Evolutionary conservation across 2,329 filamentous ascomycete species (phyloP).

Genomic region (Trichoderma hamatum): DNA sequence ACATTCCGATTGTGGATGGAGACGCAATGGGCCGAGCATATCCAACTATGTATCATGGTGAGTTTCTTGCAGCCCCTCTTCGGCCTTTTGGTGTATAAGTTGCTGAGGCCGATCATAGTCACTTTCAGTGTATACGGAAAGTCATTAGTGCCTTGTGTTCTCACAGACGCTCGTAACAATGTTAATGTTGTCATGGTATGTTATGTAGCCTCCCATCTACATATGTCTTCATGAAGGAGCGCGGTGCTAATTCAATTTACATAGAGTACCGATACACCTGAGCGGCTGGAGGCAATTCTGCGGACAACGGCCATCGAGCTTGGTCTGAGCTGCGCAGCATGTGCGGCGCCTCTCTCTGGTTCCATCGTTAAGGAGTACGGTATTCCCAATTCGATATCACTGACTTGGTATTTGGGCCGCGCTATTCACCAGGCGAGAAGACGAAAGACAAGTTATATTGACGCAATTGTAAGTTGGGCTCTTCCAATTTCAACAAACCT

Average conservation of each 20-base stretch:
- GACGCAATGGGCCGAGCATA: conserved; percentile 46
- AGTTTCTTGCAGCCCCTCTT: neutral
- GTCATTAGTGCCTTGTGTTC: conserved; percentile 41
- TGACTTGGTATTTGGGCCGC: conserved; percentile 41
- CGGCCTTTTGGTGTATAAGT: no score
- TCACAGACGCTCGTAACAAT: conserved; percentile 45
- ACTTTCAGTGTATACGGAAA: conserved; percentile 46
- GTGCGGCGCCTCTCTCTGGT: conserved; percentile 40
- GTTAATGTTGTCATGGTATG: conserved; percentile 39
- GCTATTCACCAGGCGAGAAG: conserved; percentile 38
- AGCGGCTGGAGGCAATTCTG: conserved; percentile 42
- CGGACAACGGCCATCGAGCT: conserved; percentile 44
- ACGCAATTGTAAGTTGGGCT: conserved; percentile 34
- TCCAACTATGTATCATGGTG: conserved; percentile 44
- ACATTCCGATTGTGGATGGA: conserved; percentile 43
- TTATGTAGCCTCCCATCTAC: neutral
- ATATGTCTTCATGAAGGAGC: neutral
- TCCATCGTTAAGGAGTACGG: conserved; percentile 40
- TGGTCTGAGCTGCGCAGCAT: conserved; percentile 44
- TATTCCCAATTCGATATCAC: conserved; percentile 41
- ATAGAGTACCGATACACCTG: conserved; percentile 41
- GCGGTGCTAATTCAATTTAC: neutral
- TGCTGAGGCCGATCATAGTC: conserved; percentile 31
- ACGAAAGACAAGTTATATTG: conserved; percentile 36
- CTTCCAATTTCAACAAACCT: neutral